These are phyloP conservation scores for Saccharomycopsis olivae DNA, from an alignment of 805 yeast species.

Conservation along the genomic window DNA sequence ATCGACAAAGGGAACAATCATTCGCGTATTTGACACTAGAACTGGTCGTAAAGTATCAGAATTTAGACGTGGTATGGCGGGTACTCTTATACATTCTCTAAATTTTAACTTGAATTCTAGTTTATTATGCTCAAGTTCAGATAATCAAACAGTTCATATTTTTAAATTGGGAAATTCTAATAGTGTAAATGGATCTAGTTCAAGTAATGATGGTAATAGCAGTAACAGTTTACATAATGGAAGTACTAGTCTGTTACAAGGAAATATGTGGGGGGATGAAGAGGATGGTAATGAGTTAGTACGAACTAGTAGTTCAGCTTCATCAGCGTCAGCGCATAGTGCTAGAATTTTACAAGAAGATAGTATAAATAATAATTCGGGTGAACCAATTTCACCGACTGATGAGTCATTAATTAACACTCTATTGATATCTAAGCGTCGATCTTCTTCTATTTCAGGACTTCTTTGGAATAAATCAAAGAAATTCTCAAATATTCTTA, in stretches of 20 bases:
- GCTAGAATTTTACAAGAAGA: too few species aligned
- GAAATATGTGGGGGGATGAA: not conserved
- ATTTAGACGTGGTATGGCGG: constrained; percentile 72
- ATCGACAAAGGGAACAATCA: constrained; percentile 81
- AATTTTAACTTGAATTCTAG: constrained; percentile 40
- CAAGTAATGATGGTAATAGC: not conserved
- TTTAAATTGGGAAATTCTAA: constrained; percentile 31
- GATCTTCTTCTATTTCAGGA: constrained; percentile 21
- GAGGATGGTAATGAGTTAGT: constrained; percentile 12
- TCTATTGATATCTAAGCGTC: constrained; percentile 5
- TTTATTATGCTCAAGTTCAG: constrained; percentile 45
- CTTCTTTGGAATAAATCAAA: constrained; percentile 22
- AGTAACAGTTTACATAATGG: not conserved
- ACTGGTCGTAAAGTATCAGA: constrained; percentile 44
- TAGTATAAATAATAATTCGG: not conserved
- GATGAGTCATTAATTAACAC: constrained; percentile 17
- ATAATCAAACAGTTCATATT: constrained; percentile 57
- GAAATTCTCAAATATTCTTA: constrained; percentile 19
- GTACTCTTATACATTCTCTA: constrained; percentile 43
- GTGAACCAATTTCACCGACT: constrained; percentile 9
- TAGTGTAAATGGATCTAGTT: not conserved
- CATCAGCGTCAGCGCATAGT: not conserved
- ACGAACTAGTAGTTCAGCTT: constrained; percentile 5
- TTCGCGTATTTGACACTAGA: constrained; percentile 65
- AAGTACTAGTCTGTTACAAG: too few species aligned